Evolutionary conservation across 2,329 filamentous ascomycete genomes (phyloP).

Genomic region (Rasamsonia emersonii): DNA sequence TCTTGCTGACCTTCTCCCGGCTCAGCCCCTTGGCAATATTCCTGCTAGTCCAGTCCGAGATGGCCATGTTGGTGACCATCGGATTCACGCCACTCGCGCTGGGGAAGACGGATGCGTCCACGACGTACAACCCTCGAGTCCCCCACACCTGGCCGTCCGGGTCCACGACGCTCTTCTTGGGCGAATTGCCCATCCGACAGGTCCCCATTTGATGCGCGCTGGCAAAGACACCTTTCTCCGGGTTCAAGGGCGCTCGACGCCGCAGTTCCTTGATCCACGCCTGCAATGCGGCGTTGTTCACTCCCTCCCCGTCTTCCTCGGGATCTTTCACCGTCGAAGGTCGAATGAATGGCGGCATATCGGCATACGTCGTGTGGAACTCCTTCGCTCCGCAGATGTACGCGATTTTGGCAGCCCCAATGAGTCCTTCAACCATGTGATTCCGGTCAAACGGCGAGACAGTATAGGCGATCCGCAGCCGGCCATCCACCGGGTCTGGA

Average conservation of each 20-base stretch:
- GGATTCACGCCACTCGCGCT: conserved; percentile 45
- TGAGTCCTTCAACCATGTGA: conserved; percentile 61
- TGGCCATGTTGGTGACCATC: conserved; percentile 45
- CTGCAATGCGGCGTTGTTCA: conserved; percentile 48
- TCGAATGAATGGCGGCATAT: conserved; percentile 56
- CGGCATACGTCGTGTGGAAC: conserved; percentile 59
- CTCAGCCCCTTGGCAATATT: conserved; percentile 27
- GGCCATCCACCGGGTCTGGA: conserved; percentile 58
- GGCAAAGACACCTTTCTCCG: conserved; percentile 36
- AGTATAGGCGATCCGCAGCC: conserved; percentile 60
- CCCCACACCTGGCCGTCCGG: conserved; percentile 39
- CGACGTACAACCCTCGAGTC: conserved; percentile 37
- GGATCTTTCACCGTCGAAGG: conserved; percentile 16
- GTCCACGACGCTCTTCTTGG: conserved; percentile 37
- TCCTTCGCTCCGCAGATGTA: conserved; percentile 74
- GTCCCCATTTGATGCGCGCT: conserved; percentile 46
- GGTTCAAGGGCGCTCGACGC: conserved; percentile 36
- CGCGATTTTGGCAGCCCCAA: conserved; percentile 65
- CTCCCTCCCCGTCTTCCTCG: conserved; percentile 29
- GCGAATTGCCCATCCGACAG: conserved; percentile 38
- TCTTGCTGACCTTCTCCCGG: conserved; percentile 21
- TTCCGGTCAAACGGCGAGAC: conserved; percentile 62
- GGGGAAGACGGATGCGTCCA: conserved; percentile 43
- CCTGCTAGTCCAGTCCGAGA: conserved; percentile 38
- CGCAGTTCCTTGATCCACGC: conserved; percentile 46